Percentiles rank a stretch among this genome's conserved stretches.
Evolutionary conservation across 2,329 filamentous ascomycete genomes (phyloP).

Genomic region (Colletotrichum gigasporum): DNA sequence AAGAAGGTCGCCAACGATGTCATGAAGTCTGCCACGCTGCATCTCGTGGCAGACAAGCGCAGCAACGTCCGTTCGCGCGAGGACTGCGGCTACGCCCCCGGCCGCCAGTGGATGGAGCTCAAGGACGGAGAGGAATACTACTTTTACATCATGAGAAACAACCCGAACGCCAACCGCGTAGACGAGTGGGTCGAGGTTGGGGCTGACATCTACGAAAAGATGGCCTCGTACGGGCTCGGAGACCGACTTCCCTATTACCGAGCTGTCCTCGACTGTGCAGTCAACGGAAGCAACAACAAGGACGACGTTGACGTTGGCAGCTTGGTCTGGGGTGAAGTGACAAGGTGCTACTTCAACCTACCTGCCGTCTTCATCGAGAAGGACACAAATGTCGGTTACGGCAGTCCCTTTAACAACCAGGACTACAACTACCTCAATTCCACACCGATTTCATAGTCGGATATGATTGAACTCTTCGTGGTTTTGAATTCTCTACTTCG

Average conservation of each 20-base stretch:
- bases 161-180: neutral
- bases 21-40: constrained; percentile 4
- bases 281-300: constrained; percentile 5
- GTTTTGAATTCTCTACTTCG: too few species aligned
- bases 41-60: constrained; percentile 18
- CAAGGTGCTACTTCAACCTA: constrained; percentile 48
- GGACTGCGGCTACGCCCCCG: neutral
- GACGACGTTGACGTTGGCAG: constrained; percentile 54
- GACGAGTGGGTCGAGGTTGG: constrained; percentile 16
- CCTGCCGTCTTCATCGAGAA: constrained; percentile 16
- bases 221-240: constrained; percentile 8
- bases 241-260: constrained; percentile 6
- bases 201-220: neutral
- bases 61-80: neutral
- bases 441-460: too few species aligned
- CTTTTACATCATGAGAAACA: constrained; percentile 18
- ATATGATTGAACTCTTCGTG: too few species aligned
- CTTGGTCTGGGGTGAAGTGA: constrained; percentile 47
- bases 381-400: neutral
- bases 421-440: neutral
- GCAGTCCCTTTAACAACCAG: constrained; percentile 6
- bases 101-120: constrained; percentile 5
- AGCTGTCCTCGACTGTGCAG: constrained; percentile 9
- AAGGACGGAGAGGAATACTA: constrained; percentile 14
- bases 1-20: constrained; percentile 27